These are phyloP conservation scores for Leccinum olivaceopallidum DNA, from an alignment of 768 basidiomycete species.

Conservation along the genomic window DNA sequence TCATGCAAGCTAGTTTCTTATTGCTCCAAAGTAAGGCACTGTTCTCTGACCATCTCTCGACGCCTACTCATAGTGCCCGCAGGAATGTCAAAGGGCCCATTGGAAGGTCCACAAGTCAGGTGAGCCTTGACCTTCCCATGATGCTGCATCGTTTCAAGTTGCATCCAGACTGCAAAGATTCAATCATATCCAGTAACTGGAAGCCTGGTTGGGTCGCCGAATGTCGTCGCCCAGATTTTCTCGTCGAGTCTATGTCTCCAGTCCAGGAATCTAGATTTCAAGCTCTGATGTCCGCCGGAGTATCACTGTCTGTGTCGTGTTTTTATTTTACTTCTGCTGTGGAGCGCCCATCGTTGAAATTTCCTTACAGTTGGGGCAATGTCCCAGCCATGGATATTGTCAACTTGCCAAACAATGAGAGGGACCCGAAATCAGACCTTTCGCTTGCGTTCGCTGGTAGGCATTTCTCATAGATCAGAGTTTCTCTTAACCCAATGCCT, in stretches of 20 bases:
- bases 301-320: slow-evolving; percentile 24
- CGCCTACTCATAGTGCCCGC: neutral
- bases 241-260: slow-evolving; percentile 9
- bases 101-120: slow-evolving; percentile 43
- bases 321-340: neutral
- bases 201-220: slow-evolving; percentile 24
- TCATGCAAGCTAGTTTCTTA: slow-evolving; percentile 45
- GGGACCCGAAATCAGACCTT: slow-evolving; percentile 15
- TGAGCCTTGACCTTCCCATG: slow-evolving; percentile 9
- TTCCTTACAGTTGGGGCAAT: slow-evolving; percentile 33
- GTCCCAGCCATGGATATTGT: slow-evolving; percentile 37
- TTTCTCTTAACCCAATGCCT: neutral
- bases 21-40: slow-evolving; percentile 37
- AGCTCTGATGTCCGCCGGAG: slow-evolving; percentile 30
- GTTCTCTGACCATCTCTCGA: neutral
- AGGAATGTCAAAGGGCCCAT: slow-evolving; percentile 45
- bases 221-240: slow-evolving; percentile 23
- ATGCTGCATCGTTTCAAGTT: neutral
- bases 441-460: slow-evolving; percentile 29
- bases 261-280: slow-evolving; percentile 13
- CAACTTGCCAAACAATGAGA: slow-evolving; percentile 27
- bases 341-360: neutral
- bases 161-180: slow-evolving; percentile 25
- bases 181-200: slow-evolving; percentile 21
- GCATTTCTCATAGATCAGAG: no score